Evolutionary conservation across 257 asterid genomes (phyloP).

Genomic region (Capsicum rhomboideum): DNA sequence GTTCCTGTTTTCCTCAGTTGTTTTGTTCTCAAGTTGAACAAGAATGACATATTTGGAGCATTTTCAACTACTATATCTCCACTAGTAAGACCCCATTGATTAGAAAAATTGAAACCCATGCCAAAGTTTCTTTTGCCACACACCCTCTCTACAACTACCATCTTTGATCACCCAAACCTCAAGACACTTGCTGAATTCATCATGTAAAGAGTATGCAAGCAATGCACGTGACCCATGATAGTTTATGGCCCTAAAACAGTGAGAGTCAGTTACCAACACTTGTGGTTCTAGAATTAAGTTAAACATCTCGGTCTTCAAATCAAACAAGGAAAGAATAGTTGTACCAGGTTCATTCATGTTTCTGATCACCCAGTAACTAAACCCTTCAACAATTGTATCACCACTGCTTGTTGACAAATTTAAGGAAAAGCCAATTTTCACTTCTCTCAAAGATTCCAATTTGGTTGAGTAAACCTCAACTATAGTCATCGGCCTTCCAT

Average conservation of each 20-base stretch:
- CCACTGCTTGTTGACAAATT: background rate
- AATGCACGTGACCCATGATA: too few relatives aligned
- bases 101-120: background rate
- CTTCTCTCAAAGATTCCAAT: background rate
- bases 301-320: background rate
- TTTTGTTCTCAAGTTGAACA: too few relatives aligned
- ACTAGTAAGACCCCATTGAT: too few relatives aligned
- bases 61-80: too few relatives aligned
- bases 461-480: background rate
- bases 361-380: background rate
- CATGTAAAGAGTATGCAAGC: background rate
- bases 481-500: background rate
- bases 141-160: background rate
- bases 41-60: too few relatives aligned
- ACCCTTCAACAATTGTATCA: background rate
- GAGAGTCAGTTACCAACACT: background rate
- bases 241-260: background rate
- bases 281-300: background rate
- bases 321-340: background rate
- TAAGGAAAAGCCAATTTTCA: background rate
- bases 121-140: background rate
- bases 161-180: background rate
- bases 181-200: background rate
- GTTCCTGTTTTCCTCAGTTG: too few relatives aligned
- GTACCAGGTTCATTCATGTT: background rate